Evolutionary conservation across 2,329 filamentous ascomycete species (phyloP), one percentile per base, ranked within the genome.

Genomic region (Pseudopyricularia javanii): DNA sequence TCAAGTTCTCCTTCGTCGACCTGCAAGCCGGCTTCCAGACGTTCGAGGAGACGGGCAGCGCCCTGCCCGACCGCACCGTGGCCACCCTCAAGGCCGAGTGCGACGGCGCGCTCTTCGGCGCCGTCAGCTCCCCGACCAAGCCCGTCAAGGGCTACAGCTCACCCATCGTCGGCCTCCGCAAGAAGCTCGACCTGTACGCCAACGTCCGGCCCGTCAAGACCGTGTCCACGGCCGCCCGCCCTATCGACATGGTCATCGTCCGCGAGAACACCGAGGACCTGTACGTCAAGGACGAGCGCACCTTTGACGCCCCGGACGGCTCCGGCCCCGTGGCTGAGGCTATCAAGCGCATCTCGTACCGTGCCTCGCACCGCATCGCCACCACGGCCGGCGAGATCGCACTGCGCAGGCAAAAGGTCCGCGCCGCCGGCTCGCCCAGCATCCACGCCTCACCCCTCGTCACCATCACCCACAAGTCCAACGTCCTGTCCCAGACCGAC

Each of bases 241-340:
- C 86, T 57, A 90, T 96, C 64, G 93, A 98, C 72, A 85, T 98
- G 68, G 93, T 98, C 64, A 98, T 97, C 63, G 93, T 97, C 53
- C 88, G 93, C 59, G 93, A 98, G 73, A 98, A 98, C 76, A 98
- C 93, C 32, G 93, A 98, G 74, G 93, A 98, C 68, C 79, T 98
- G 40, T 95, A 95, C 71, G 91, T 98, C 62, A 97, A 97, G 75
- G 87, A 97, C 69, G 93, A 98, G 75, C 85, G 77, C 68, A 96
- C 90, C 22, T 85, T 81, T 66, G 80, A 88, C 52, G 82, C 79
- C 32, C 75, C 84, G 34, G 79, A 88, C 55, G 77, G 75, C 53
- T 70, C 74, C 53, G 84, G 85, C 68, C 91, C 89, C 73, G 86
- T 97, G 54, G 91, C 93, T 58, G 91, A 97, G 74, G 93, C 93